A percentile compares a stretch with the other conserved stretches of the same genome.
These are phyloP conservation scores for Oryza glaberrima DNA, from an alignment of 176 grass and related monocot species.

Conservation along the genomic window DNA sequence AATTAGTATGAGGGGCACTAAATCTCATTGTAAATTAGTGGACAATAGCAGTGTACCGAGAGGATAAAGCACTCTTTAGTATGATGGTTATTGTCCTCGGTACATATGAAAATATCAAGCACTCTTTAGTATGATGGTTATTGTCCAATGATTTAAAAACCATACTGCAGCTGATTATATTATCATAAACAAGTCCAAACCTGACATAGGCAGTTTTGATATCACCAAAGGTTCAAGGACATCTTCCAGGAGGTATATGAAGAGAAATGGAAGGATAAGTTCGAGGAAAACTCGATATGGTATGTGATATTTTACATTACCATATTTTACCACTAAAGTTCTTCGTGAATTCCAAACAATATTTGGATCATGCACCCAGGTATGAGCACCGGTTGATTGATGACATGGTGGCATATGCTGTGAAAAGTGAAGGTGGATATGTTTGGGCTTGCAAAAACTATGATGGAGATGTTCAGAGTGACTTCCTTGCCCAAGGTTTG, in stretches of 20 bases:
- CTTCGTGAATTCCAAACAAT: slow-evolving; percentile 2
- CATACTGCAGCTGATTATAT: slow-evolving; percentile 13
- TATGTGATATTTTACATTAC: slow-evolving; percentile 45
- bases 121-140: too few relatives aligned
- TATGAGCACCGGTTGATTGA: slow-evolving; percentile 99
- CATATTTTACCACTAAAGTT: slow-evolving; percentile 28
- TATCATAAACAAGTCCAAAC: slow-evolving; percentile 7
- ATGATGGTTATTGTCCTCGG: too few relatives aligned
- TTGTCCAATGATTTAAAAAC: slow-evolving; percentile 19
- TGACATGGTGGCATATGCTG: slow-evolving; percentile 98
- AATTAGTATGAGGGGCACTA: background rate
- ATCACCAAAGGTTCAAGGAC: slow-evolving; percentile 80
- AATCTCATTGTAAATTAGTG: background rate
- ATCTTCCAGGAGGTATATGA: slow-evolving; percentile 98
- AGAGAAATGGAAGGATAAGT: slow-evolving; percentile 82
- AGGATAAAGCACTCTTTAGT: too few relatives aligned
- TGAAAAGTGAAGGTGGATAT: slow-evolving; percentile 97
- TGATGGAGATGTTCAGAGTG: slow-evolving; percentile 97
- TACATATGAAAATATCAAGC: too few relatives aligned
- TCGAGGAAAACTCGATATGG: slow-evolving; percentile 85
- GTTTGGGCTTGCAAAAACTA: slow-evolving; percentile 99
- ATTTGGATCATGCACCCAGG: slow-evolving; percentile 51
- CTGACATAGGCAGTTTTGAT: slow-evolving; percentile 42
- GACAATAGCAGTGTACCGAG: too few relatives aligned
- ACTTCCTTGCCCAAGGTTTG: slow-evolving; percentile 94